Evolutionary conservation across 768 basidiomycete genomes (phyloP), one percentile per base, ranked within the genome.

Genomic region (Naganishia friedmannii): DNA sequence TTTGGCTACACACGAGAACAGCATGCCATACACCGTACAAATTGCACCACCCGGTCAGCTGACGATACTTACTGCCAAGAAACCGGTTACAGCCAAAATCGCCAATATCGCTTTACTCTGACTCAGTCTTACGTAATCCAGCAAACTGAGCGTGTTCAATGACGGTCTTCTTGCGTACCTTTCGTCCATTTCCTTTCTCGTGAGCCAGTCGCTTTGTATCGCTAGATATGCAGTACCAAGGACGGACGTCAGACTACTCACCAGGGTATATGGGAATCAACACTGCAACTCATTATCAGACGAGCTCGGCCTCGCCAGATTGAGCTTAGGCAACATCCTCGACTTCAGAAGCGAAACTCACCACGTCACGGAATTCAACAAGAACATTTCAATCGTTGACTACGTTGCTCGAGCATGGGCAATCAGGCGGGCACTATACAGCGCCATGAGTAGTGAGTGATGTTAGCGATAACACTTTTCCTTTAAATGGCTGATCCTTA

Each of bases 41-140:
- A 42, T 42, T 17, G 42, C 42, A 15, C 7, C 15, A 10, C 42
- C 42, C 9, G 23, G 39, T 63, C 60, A 63, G 60, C 60, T 63
- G 60, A 63, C 60, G 37, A 10, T 13, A 17, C 19, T 19, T 19
- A 26, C 28, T 63, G 60, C 60, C 60, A 63, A 63, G 39, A 42
- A 45, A 34, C 39, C 42, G 42, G 42, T 13, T 42, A 42, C 42
- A 42, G 42, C 42, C 42, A 42, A 42, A 42, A 42, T 42, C 9
- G 7, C 42, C 42, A 42, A 42, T 17, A 26, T 26, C 34, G 34
- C 34, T 37, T 37, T 12, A 37, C 34, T 37, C 34, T 21, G 7
- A 46, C 6, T 21, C 17, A 3, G 45, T 46, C 13, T 46, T 51
- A 51, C 48, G 48, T 51, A 51, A 51, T 51, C 15, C 48, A 26